Base-by-base conservation (phyloP, 305 asterid species). In the Striga hermonthica region DNA sequence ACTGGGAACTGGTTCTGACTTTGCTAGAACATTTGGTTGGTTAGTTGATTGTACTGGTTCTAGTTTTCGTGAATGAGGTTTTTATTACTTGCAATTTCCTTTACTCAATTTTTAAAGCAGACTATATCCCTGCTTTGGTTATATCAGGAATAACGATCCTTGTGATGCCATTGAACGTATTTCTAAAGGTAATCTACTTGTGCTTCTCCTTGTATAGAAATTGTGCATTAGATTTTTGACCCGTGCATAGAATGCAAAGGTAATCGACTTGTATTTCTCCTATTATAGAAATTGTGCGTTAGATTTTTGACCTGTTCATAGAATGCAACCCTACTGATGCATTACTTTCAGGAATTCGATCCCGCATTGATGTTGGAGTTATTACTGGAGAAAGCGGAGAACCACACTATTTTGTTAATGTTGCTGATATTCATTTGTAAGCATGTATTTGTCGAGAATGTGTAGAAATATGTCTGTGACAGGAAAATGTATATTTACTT, bases 1-100 rank as follows among this genome's bases (percentile, higher is more conserved):
- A 52, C 73, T 90, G 78, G 97, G 97, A 71, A 90, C 96, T 69
- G 96, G 91, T 78, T 88, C 95, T 39, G 97, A 90, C 76, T 90
- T 88, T 67, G 93, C 95, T 57, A 84, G 95, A 77, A 88, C 97
- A 58, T 79, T 86, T 75, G 89, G 95, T 65, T 90, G 95, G 97
- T 90, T 41, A 79, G 90, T 77, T 68, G 40, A 70, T 48, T 74
- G 67, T 73, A 77, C 70, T 65, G 62, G 39, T 68, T 64, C 62
- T 62, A 59, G 48, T 78, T 72, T 70, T 57, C 36, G 54, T 65
- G 11, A 39, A 50, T 69, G 72, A 62, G 45, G 40, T 61, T 59
- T 62, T 44, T 15, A 1, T 50, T 44, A 60, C 13, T 63, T 44
- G 11, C 49, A 57, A 62, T 34, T 22, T n/a, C 37, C 60, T 61